Evolutionary conservation across 768 basidiomycete species (phyloP).

Genomic region (Botryobasidium botryosum): DNA sequence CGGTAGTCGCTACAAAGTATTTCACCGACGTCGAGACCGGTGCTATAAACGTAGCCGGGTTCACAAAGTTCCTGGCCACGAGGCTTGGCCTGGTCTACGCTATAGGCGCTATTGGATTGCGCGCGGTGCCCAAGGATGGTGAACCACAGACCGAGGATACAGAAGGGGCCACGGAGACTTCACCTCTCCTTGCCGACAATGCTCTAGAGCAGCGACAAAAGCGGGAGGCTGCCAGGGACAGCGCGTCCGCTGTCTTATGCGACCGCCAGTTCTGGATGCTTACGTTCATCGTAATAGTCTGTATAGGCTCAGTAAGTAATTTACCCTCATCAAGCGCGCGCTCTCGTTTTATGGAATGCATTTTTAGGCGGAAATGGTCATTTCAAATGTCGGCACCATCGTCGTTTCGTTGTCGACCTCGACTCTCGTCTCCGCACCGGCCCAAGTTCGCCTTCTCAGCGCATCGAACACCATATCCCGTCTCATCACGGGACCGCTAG

Average conservation of each 20-base stretch:
- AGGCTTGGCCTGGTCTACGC: constrained; percentile 37
- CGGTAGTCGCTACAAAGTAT: constrained; percentile 40
- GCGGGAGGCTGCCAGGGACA: too few relatives aligned
- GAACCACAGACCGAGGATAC: constrained; percentile 8
- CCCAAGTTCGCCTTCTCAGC: constrained; percentile 54
- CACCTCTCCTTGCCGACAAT: too few relatives aligned
- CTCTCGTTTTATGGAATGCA: constrained; percentile 25
- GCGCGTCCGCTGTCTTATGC: too few relatives aligned
- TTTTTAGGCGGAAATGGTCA: constrained; percentile 23
- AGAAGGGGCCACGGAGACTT: too few relatives aligned
- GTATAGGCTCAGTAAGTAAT: constrained; percentile 51
- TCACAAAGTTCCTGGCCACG: constrained; percentile 39
- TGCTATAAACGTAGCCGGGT: constrained; percentile 30
- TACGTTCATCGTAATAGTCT: constrained; percentile 30
- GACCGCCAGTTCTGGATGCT: constrained; percentile 52
- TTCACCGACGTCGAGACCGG: constrained; percentile 36
- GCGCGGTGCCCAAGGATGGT: constrained; percentile 20
- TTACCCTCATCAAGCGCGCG: background rate
- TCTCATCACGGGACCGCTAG: constrained; percentile 47
- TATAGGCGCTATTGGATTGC: constrained; percentile 29
- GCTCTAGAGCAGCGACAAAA: too few relatives aligned
- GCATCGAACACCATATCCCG: constrained; percentile 56
- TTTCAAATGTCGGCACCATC: constrained; percentile 68
- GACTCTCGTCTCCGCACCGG: constrained; percentile 6
- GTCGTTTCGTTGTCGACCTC: constrained; percentile 19